A percentile compares a stretch with the other conserved stretches of the same genome.
phyloP scores from a whole-genome alignment of 192 early-diverging fungal genomes.

The Gryganskiella cystojenkinii region DNA sequence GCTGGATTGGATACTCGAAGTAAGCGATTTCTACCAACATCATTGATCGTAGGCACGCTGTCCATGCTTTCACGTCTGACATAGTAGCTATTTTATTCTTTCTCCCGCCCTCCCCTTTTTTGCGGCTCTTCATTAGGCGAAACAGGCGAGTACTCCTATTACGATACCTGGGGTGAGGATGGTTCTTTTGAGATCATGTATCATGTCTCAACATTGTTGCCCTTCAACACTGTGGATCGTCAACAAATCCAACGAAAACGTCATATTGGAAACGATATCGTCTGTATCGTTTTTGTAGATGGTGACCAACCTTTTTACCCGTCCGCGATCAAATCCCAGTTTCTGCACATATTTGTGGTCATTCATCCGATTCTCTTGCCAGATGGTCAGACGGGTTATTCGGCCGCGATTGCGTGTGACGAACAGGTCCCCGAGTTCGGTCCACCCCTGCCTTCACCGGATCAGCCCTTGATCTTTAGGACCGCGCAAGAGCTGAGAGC shows the following conservation, averaged over 20 bases:
- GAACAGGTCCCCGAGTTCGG: slow-evolving; percentile 66
- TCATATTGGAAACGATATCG: slow-evolving; percentile 75
- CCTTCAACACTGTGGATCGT: slow-evolving; percentile 70
- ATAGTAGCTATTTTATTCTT: slow-evolving; percentile 1
- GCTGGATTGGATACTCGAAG: slow-evolving; percentile 78
- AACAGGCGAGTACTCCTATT: slow-evolving; percentile 74
- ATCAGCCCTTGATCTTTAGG: slow-evolving; percentile 52
- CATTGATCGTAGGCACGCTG: background rate
- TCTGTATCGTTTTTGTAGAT: slow-evolving; percentile 69
- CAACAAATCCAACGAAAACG: slow-evolving; percentile 76
- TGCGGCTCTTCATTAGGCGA: slow-evolving; percentile 56
- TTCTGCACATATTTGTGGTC: slow-evolving; percentile 68
- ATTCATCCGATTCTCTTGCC: slow-evolving; percentile 36
- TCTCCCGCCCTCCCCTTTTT: background rate
- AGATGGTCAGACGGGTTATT: slow-evolving; percentile 32
- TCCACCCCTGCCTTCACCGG: slow-evolving; percentile 51
- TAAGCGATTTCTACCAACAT: slow-evolving; percentile 53
- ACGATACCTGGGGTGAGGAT: slow-evolving; percentile 76
- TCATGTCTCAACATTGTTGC: slow-evolving; percentile 81
- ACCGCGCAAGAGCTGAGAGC: slow-evolving; percentile 44
- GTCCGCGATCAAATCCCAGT: slow-evolving; percentile 66
- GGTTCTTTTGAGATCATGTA: slow-evolving; percentile 73
- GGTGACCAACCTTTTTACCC: slow-evolving; percentile 62
- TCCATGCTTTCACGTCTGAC: too few relatives aligned
- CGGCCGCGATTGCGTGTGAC: slow-evolving; percentile 42